Evolutionary conservation across 2,329 filamentous ascomycete genomes (phyloP), one percentile per base, ranked within the genome.

Genomic region (Pseudogymnoascus pannorum): DNA sequence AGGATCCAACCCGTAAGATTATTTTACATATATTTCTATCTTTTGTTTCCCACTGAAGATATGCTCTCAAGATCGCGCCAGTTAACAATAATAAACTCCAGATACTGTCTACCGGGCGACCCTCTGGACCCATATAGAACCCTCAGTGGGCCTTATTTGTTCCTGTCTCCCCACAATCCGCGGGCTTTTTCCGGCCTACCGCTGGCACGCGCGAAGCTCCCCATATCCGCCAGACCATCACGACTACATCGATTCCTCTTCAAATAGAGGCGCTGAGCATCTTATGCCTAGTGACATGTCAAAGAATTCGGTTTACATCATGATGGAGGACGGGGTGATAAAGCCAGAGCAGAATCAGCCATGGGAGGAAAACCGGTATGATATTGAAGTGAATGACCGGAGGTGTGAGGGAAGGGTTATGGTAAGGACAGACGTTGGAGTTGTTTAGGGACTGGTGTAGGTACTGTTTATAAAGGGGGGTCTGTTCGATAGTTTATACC

Each of bases 1-100:
- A 58, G 4, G 67, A 68, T 42, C 42, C 67, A 26, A 66, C 64
- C 22, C 67, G 67, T 67, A 51, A 59, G 61, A n/a, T n/a, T 60
- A 44, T 36, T 14, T 20, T 5, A n/a, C 9, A 18, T 4, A 8
- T 44, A 8, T 44, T n/a, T 4, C 12, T 24, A 14, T 8, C 14
- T 44, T 2, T 12, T 24, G 11, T 44, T 29, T 54, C 9, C n/a
- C 4, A 11, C 5, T 7, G n/a, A 9, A 5, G 1, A 12, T 8
- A 31, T 31, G 20, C 48, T 6, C 26, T 54, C 24, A 12, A 54
- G 18, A 31, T 3, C 2, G 1, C 26, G 1, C n/a, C 12, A 31
- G n/a, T 26, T 54, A 31, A 54, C 48, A n/a, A 1, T 8, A 8
- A 54, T 12, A 54, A 54, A 29, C 24, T 18, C 24, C 8, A 54